Base-by-base conservation (phyloP, 2,329 filamentous ascomycete species). In the Neospermospora avenae region DNA sequence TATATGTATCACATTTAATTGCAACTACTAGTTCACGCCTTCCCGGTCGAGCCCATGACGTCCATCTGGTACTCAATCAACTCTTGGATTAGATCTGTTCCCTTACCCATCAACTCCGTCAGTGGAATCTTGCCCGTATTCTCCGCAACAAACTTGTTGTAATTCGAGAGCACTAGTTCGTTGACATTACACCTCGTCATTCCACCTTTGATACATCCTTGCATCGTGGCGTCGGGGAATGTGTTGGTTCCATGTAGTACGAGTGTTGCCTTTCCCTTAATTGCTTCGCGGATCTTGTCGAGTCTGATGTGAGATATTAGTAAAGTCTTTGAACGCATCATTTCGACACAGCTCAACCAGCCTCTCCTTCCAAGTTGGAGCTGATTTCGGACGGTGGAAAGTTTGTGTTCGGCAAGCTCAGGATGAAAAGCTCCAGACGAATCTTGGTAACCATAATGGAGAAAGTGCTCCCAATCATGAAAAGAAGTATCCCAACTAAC, bases 141-240 rank as follows among this genome's bases (percentile, higher is more conserved):
- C 48, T 74, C 69, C 48, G 72, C 70, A 25, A 81, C 61, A 60
- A 77, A 74, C 34, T 74, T 73, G n/a, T 78, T 75, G 54, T 80
- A 82, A 13, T 76, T 77, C 52, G 81, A 76, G n/a, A 84, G 68
- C 7, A 84, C 74, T 16, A 84, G 66, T 68, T 82, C 83, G 64
- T 86, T 85, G 2, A 85, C 81, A 62, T 85, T 86, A 61, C 84
- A 73, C 70, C 84, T 84, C 24, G 77, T 74, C n/a, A 81, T 76
- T 0, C 82, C 82, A 14, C 75, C 74, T 22, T 71, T 69, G 65
- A 85, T 82, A 66, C 82, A 85, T 55, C 72, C 65, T 65, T 74
- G 71, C 77, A 83, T 80, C 2, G 82, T 72, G 18, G 79, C 75
- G 5, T 78, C 73, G 0, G 76, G 73, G 63, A 84, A 84, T 45